These are phyloP conservation scores for Suillus plorans DNA, from an alignment of 768 basidiomycete species.

Conservation along the genomic window DNA sequence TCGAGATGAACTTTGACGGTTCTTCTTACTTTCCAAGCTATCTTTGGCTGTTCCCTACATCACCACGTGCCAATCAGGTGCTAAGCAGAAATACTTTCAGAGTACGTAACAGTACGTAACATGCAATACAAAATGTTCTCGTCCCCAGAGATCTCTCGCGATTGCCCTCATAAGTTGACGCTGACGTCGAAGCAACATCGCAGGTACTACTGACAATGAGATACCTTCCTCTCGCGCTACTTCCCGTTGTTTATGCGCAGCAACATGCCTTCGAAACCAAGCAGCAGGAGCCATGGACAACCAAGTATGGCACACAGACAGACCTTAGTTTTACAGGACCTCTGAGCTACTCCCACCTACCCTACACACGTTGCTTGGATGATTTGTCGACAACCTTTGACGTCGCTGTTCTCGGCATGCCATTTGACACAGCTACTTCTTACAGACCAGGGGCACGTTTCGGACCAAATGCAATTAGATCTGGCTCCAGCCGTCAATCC, in stretches of 20 bases:
- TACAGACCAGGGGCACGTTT: slow-evolving; percentile 67
- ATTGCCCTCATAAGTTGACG: background rate
- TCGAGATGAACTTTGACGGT: slow-evolving; percentile 23
- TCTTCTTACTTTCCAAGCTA: background rate
- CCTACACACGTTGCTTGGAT: slow-evolving; percentile 68
- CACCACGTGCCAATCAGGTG: slow-evolving; percentile 2
- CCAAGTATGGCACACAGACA: slow-evolving; percentile 63
- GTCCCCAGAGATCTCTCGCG: background rate
- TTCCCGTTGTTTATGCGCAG: slow-evolving; percentile 5
- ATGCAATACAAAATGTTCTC: background rate
- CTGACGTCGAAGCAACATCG: background rate
- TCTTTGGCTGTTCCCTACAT: background rate
- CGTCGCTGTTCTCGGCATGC: slow-evolving; percentile 72
- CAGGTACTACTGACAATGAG: background rate
- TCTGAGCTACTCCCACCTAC: slow-evolving; percentile 74
- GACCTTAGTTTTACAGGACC: slow-evolving; percentile 74
- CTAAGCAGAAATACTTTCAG: slow-evolving; percentile 1
- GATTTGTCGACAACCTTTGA: slow-evolving; percentile 53
- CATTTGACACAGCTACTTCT: slow-evolving; percentile 62
- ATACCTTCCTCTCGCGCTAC: slow-evolving; percentile 1
- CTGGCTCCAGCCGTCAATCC: slow-evolving; percentile 61
- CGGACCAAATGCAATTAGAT: slow-evolving; percentile 76
- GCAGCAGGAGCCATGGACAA: slow-evolving; percentile 44
- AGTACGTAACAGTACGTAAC: background rate
- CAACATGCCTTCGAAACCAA: slow-evolving; percentile 4